Base-by-base conservation (phyloP, 1,139 yeast genomes). In the Spencermartinsiella ligniputridi region DNA sequence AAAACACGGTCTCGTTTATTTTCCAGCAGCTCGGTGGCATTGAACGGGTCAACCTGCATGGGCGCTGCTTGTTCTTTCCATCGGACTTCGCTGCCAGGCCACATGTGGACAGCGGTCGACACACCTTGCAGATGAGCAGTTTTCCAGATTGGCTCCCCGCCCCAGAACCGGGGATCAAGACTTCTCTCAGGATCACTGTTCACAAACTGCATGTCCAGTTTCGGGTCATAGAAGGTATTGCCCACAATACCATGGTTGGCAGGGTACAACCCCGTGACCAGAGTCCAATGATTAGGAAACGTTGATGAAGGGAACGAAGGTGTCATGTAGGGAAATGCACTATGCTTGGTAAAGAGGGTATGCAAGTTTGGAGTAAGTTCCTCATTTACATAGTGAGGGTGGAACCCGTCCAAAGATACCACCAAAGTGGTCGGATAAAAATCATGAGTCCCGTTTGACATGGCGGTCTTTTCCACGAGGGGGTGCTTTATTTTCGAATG, bases 261-360 rank as follows among this genome's bases (percentile, higher is more conserved):
- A 1, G 97, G 97, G 48, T 81, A 78, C 40, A 85, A 66, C 0
- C 97, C 97, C 0, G 97, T 90, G 0, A 85, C 81, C 53, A 90
- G 62, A 0, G 96, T 81, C 94, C 96, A 90, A 62, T 88, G 96
- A 61, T 90, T 89, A 0, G 96, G 95, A 57, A 87, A 86, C 1
- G 96, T 86, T 33, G 89, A 85, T 0, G 95, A 78, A 1, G 97
- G 97, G 62, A 89, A 89, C 3, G 88, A 77, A 0, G 97, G 96
- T 2, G 66, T 68, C 92, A 90, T 85, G 58, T 78, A 87, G 1
- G 96, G 96, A 2, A 94, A 79, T 3, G 85, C 85, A 52, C 75
- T 78, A 18, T 74, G 81, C 20, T 75, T 67, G 8, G 72, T 57
- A 54, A 79, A 64, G 62, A 84, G 64, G 13, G 71, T 65, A 57